Evolutionary conservation across 202 grass and related monocot species (phyloP).

Genomic region (Schoenoplectus tabernaemontani): DNA sequence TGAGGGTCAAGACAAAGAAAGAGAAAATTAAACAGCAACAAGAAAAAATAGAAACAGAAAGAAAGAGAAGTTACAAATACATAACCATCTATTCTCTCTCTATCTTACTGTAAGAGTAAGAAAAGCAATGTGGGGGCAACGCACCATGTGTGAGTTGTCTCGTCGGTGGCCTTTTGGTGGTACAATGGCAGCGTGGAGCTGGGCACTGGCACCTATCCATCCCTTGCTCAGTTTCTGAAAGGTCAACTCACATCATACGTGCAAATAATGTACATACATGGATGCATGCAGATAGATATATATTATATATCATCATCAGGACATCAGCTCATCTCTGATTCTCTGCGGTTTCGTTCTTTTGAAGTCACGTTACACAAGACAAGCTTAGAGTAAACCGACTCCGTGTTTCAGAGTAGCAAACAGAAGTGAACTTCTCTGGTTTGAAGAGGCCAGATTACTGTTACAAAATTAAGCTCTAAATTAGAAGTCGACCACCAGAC

Average conservation of each 20-base stretch:
- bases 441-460: too few relatives aligned
- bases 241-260: constrained; percentile 6
- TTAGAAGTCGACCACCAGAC: too few relatives aligned
- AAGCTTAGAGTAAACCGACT: background rate
- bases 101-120: background rate
- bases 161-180: constrained; percentile 1
- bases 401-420: background rate
- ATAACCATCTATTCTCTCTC: background rate
- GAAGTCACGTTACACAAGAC: background rate
- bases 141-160: background rate
- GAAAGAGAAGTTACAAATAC: background rate
- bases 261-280: background rate
- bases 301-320: background rate
- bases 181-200: background rate
- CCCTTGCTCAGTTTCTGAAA: constrained; percentile 13
- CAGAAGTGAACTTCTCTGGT: too few relatives aligned
- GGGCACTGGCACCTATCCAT: background rate
- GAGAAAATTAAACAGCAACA: background rate
- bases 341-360: background rate
- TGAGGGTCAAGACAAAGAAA: background rate
- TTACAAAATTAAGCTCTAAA: background rate
- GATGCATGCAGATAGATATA: background rate
- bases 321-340: background rate
- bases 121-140: background rate
- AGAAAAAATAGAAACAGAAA: background rate